Evolutionary conservation across 768 basidiomycete species (phyloP), one percentile per base, ranked within the genome.

Genomic region (Naganishia randhawae): DNA sequence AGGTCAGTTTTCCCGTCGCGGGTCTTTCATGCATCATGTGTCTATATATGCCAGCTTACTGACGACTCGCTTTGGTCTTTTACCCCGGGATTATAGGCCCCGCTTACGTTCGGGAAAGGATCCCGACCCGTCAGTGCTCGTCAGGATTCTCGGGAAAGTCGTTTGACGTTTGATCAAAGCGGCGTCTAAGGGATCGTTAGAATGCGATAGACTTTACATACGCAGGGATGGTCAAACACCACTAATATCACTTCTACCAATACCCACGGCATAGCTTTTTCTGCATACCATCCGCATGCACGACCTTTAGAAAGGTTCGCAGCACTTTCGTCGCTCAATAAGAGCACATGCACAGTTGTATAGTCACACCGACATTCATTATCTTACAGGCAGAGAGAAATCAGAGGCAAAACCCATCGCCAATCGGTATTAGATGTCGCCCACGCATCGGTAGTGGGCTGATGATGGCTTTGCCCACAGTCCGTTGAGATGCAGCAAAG

Each of bases 1-100:
- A 73, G 71, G 76, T 67, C 0, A 48, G 66, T 33, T 4, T 11
- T 1, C n/a, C n/a, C n/a, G n/a, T n/a, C n/a, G n/a, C n/a, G n/a
- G n/a, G n/a, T n/a, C n/a, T n/a, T n/a, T n/a, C n/a, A n/a, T n/a
- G n/a, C n/a, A n/a, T n/a, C n/a, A n/a, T n/a, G n/a, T n/a, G n/a
- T n/a, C n/a, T n/a, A n/a, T n/a, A n/a, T n/a, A n/a, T n/a, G n/a
- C n/a, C n/a, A n/a, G n/a, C n/a, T n/a, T n/a, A n/a, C n/a, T n/a
- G n/a, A n/a, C n/a, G n/a, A n/a, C n/a, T n/a, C n/a, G n/a, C 27
- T 9, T 25, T 53, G 27, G 27, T 53, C 13, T 29, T 31, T 3
- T 8, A 6, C 51, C 19, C 8, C 13, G 4, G 6, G 3, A 3
- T 31, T 11, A 13, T 29, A 61, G 57, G 57, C 57, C 10, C 57